Evolutionary conservation across 495 filamentous ascomycete genomes (phyloP), one percentile per base, ranked within the genome.

Genomic region (Penicillium verhagenii): DNA sequence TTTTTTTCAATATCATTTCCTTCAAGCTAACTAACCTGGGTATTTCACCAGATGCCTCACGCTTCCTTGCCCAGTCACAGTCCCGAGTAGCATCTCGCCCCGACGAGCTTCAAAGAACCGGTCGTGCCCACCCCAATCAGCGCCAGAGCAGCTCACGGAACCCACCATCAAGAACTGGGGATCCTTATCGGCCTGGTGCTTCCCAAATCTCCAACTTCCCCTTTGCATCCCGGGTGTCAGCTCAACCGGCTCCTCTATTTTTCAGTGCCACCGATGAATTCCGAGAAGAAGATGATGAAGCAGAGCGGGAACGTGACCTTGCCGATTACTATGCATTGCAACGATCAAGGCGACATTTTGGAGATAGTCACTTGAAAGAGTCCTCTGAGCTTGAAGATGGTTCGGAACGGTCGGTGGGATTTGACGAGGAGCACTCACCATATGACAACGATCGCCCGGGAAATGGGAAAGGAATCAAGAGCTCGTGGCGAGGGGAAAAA

Each of bases 51-150:
- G 94, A 98, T 88, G 94, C 94, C 61, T 97, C 95, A 50, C 88
- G 87, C 47, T 98, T 98, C 69, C 86, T 98, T 57, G 92, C 94
- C 46, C 94, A 98, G 82, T 97, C 94, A 50, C 92, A 97, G 75
- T 96, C 94, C 29, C 86, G 91, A 47, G 73, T 91, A 82, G 80
- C 73, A 77, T 87, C 69, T 71, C 84, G 85, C 58, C 78, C 81
- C 20, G 86, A 89, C 45, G 82, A 79, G 56, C 52, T 68, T 69
- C 75, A 77, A 46, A 65, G 75, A 59, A 78, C 76, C 53, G 78
- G 75, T 28, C 67, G 75, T 60, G 78, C 79, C 48, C 73, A 77
- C 28, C 73, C 70, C 31, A 72, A 65, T 52, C 67, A 54, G 26
- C 53, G 66, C 39, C 70, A 73, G 54, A 73, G 63, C 58, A 76